These are phyloP conservation scores for Torulaspora globosa DNA, from an alignment of 1,139 yeast species.

Conservation along the genomic window DNA sequence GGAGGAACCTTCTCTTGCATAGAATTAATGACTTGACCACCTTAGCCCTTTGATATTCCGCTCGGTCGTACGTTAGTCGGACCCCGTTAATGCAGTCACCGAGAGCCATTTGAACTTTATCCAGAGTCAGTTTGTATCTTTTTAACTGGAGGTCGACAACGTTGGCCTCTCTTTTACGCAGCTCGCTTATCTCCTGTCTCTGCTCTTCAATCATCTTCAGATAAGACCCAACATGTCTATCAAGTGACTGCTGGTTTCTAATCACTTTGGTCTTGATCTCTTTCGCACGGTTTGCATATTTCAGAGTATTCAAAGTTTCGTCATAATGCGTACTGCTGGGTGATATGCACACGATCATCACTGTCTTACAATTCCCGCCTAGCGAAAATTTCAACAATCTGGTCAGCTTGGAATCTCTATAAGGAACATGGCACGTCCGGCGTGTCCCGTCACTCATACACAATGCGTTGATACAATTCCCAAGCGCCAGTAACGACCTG, in stretches of 20 bases:
- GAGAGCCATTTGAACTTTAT: constrained; percentile 41
- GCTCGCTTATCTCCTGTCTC: constrained; percentile 68
- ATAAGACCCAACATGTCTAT: constrained; percentile 84
- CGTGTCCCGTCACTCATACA: constrained; percentile 41
- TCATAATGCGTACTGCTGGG: constrained; percentile 85
- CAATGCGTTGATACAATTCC: constrained; percentile 89
- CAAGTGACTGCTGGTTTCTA: constrained; percentile 71
- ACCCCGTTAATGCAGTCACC: constrained; percentile 43
- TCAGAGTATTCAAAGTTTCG: constrained; percentile 83
- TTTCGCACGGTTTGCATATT: constrained; percentile 87
- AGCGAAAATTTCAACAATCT: constrained; percentile 79
- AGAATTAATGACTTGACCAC: constrained; percentile 42
- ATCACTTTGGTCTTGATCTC: constrained; percentile 79
- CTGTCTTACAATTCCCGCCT: constrained; percentile 94
- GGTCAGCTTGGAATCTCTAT: constrained; percentile 84
- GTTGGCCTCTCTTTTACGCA: constrained; percentile 51
- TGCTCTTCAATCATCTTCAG: constrained; percentile 83
- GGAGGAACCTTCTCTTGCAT: constrained; percentile 54
- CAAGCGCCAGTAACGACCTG: constrained; percentile 79
- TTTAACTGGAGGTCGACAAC: constrained; percentile 41
- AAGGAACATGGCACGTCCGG: constrained; percentile 67
- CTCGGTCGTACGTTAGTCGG: constrained; percentile 41
- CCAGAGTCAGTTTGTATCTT: constrained; percentile 37
- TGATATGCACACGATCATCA: constrained; percentile 90
- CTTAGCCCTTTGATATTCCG: constrained; percentile 47